A percentile compares a stretch with the other conserved stretches of the same genome.
Conservation (phyloP, 441 rosid genomes). For the Populus hybrid region DNA sequence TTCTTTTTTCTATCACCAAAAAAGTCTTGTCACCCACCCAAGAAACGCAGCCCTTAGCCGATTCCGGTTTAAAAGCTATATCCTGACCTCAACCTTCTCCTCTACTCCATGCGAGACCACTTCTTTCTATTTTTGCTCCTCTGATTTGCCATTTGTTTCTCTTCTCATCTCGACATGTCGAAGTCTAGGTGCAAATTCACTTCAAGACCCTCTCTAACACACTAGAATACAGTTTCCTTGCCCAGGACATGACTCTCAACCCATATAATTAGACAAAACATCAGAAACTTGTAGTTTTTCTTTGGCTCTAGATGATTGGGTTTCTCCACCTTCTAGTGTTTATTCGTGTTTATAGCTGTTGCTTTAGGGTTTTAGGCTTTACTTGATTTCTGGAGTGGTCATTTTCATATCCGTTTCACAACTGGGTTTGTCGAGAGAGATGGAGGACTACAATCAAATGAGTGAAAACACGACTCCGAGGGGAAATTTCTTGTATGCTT, state of each 20-base stretch:
- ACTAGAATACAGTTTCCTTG: conserved; percentile 10
- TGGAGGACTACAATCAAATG: conserved; percentile 78
- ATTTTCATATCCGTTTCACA: conserved; percentile 15
- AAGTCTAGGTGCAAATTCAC: conserved; percentile 56
- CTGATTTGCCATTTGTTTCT: conserved; percentile 7
- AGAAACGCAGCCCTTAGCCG: conserved; percentile 49
- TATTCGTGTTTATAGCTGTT: conserved; percentile 15
- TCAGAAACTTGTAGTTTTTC: not conserved
- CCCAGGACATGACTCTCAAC: conserved; percentile 22
- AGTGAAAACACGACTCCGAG: conserved; percentile 49
- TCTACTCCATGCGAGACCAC: not conserved
- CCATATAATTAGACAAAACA: conserved; percentile 29
- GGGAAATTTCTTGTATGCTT: conserved; percentile 71
- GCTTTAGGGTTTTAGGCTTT: conserved; percentile 50
- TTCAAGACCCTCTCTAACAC: conserved; percentile 25
- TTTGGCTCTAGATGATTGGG: conserved; percentile 12
- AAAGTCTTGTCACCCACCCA: conserved; percentile 79
- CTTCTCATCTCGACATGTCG: conserved; percentile 12
- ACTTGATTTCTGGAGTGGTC: not conserved
- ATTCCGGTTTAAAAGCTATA: conserved; percentile 32
- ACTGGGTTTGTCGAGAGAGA: conserved; percentile 26
- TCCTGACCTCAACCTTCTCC: conserved; percentile 18
- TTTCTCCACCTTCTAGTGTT: conserved; percentile 35
- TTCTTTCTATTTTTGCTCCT: conserved; percentile 7
- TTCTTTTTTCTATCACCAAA: conserved; percentile 41